A percentile compares a stretch with the other conserved stretches of the same genome.
These are phyloP conservation scores for Abortiporus biennis DNA, from an alignment of 1,284 basidiomycete species.

Conservation along the genomic window DNA sequence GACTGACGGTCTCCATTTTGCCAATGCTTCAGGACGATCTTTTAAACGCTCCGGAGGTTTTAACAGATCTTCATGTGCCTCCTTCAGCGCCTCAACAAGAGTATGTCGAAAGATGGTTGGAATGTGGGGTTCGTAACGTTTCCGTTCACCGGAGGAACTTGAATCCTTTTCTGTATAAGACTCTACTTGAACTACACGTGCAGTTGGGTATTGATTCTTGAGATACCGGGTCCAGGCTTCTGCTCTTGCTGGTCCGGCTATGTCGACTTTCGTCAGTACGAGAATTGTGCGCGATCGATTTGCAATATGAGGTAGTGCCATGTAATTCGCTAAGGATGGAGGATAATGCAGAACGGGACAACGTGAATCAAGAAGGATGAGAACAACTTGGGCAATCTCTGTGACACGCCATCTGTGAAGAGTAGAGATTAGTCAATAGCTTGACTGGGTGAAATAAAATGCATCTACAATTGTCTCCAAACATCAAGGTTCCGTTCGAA, in stretches of 20 bases:
- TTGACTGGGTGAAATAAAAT: not conserved
- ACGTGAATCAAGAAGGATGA: conserved; percentile 82
- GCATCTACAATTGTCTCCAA: conserved; percentile 81
- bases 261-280: conserved; percentile 83
- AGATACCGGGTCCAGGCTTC: conserved; percentile 69
- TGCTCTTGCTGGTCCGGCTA: conserved; percentile 31
- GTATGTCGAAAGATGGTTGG: conserved; percentile 51
- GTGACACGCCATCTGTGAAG: conserved; percentile 77
- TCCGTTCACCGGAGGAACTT: conserved; percentile 29
- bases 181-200: conserved; percentile 68
- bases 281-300: conserved; percentile 59
- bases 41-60: conserved; percentile 60
- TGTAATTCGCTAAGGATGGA: conserved; percentile 46
- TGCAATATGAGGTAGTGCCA: conserved; percentile 24
- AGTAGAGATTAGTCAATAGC: conserved; percentile 2
- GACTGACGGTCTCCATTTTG: conserved; percentile 63
- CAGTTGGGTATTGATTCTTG: conserved; percentile 42
- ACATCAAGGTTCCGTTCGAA: conserved; percentile 90
- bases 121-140: conserved; percentile 57
- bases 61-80: conserved; percentile 63
- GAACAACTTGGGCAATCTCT: conserved; percentile 80
- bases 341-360: conserved; percentile 73
- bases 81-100: conserved; percentile 63
- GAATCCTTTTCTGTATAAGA: conserved; percentile 51
- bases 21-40: conserved; percentile 45